Evolutionary conservation across 2,329 filamentous ascomycete genomes (phyloP).

Genomic region (Aspergillus flavus): DNA sequence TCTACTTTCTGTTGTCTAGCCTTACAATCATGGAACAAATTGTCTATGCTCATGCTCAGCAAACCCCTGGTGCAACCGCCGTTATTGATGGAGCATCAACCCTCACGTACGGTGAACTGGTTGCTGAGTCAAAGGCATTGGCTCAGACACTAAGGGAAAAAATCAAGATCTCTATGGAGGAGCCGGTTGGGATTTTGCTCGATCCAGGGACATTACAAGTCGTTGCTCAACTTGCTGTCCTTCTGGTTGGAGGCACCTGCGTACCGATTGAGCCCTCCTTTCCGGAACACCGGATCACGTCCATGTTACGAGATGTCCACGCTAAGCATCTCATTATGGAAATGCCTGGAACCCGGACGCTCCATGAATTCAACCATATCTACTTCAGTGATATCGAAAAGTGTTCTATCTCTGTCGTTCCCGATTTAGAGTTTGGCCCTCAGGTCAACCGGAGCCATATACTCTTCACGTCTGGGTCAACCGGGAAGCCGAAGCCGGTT

Average conservation of each 20-base stretch:
- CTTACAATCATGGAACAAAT: constrained; percentile 1
- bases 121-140: neutral
- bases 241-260: constrained; percentile 5
- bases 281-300: constrained; percentile 1
- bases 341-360: neutral
- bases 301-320: constrained; percentile 9
- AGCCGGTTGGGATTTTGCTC: constrained; percentile 7
- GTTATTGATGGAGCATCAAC: neutral
- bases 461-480: constrained; percentile 66
- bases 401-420: neutral
- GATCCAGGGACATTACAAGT: constrained; percentile 3
- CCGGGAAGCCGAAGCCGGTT: constrained; percentile 78
- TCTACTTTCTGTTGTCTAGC: too few species aligned
- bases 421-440: neutral
- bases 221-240: constrained; percentile 6
- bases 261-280: constrained; percentile 9
- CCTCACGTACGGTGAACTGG: constrained; percentile 3
- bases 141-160: neutral
- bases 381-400: neutral
- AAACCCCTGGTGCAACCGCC: neutral
- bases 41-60: neutral
- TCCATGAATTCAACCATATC: neutral
- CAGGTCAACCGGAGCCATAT: constrained; percentile 14
- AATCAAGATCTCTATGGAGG: neutral
- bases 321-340: constrained; percentile 8